Base-by-base conservation (phyloP, 2,329 filamentous ascomycete species). In the Emericellopsis cladophorae region DNA sequence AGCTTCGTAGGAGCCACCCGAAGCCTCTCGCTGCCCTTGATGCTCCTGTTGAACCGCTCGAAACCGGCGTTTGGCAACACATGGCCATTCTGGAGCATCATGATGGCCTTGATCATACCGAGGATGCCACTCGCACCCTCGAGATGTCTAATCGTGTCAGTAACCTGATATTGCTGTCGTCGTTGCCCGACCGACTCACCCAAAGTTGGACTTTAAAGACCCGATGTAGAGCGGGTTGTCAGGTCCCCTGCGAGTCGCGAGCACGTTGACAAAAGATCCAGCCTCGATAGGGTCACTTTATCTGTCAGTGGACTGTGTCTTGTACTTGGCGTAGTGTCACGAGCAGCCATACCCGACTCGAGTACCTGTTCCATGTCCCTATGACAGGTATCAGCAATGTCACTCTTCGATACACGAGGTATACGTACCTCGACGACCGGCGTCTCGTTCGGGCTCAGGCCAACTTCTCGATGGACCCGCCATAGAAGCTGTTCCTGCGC, bases 341-440 rank as follows among this genome's bases (percentile, higher is more conserved):
- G 18, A 21, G 18, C 68, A 64, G 0, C 72, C 70, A 44, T 78
- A 73, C 4, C 70, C 67, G 4, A 61, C 65, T 14, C 59, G 57
- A 0, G 71, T 75, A 8, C 70, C 70, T 0, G 69, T 74, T 7
- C 70, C 70, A 43, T 66, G 68, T 31, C 65, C 66, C 45, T 71
- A 21, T 21, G 18, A 21, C 18, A 21, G 4, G 18, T 21, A 21
- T 21, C 18, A 21, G 18, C 18, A 21, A 21, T 21, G 18, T 3
- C 18, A 21, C 18, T 21, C 18, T 21, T 21, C 18, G 18, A 5
- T 21, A 3, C 18, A 21, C 18, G 18, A 21, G 18, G 3, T 4
- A 21, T 67, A 33, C 69, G 40, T 60, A 70, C 0, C 52, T 55
- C 0, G 14, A 65, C 52, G 36, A 54, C 60, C 62, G 0, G 40